A percentile compares a stretch with the other conserved stretches of the same genome.
phyloP scores from a whole-genome alignment of 192 early-diverging fungal species.

The Backusella tuberculispora region DNA sequence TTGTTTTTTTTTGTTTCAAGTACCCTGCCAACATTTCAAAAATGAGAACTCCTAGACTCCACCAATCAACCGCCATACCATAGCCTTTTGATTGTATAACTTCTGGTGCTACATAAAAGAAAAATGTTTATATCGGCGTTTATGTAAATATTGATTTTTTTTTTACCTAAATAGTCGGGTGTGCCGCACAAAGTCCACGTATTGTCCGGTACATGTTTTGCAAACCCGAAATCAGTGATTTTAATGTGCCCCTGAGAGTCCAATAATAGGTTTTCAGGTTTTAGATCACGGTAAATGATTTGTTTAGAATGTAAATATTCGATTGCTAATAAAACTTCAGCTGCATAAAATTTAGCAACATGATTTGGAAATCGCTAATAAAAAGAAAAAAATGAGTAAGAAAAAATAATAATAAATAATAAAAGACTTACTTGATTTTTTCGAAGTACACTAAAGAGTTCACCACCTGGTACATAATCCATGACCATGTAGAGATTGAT shows the following conservation, averaged over 20 bases:
- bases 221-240: conserved; percentile 86
- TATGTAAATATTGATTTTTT: conserved; percentile 71
- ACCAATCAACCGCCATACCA: conserved; percentile 92
- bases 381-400: neutral
- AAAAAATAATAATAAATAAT: conserved; percentile 5
- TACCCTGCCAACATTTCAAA: conserved; percentile 92
- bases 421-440: conserved; percentile 70
- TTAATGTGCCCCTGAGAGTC: conserved; percentile 80
- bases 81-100: conserved; percentile 91
- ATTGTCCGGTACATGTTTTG: conserved; percentile 76
- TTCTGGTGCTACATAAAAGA: conserved; percentile 71
- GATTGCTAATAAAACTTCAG: conserved; percentile 71
- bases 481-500: conserved; percentile 94
- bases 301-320: conserved; percentile 77
- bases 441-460: conserved; percentile 80
- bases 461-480: conserved; percentile 95
- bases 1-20: neutral
- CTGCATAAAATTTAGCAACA: conserved; percentile 74
- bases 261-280: conserved; percentile 80
- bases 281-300: conserved; percentile 80
- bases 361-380: conserved; percentile 67
- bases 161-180: conserved; percentile 66
- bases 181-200: conserved; percentile 87
- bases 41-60: conserved; percentile 89
- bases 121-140: conserved; percentile 44